Evolutionary conservation across 345 rosid species (phyloP), one percentile per base, ranked within the genome.

Genomic region (Hibiscus trionum): DNA sequence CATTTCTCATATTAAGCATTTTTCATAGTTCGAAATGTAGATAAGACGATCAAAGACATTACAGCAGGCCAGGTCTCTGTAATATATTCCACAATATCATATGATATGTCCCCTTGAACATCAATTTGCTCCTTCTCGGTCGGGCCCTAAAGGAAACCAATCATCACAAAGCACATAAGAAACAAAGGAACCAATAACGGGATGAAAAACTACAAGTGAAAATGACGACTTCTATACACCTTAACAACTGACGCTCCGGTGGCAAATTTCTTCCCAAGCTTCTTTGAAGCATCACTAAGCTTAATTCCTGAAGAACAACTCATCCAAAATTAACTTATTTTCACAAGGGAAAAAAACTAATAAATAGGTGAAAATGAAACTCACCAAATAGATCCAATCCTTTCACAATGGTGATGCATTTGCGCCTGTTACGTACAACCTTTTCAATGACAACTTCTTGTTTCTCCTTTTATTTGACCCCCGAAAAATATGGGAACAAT

Each of bases 51-150:
- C 7, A 8, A 47, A 62, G 53, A 59, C 8, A 44, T 86, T 88
- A 93, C 98, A 71, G 85, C 91, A 15, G 91, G 90, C 98, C 98
- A 93, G 62, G 91, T 90, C 70, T 88, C 94, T 50, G 96, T 88
- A 61, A 93, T 83, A 77, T 86, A 90, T 49, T 88, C 95, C 84
- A 91, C 95, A 63, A 94, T 85, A 61, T 90, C 97, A 68, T 86
- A 87, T 33, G 93, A 75, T 73, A 94, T 90, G 82, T 94, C 98
- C 78, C 98, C 98, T 88, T 94, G 98, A 69, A 94, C 97, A 72
- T 94, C 98, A 72, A 94, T 91, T 66, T 94, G 98, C 75, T 94
- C 98, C 85, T 91, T 94, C 17, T 94, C 98, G 69, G 97, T 94
- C 39, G 97, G 98, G 61, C 97, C 98, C 98, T 94, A 76, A 69